phyloP scores from a whole-genome alignment of 164 flowering plant species.

The Chloranthus sessilifolius region DNA sequence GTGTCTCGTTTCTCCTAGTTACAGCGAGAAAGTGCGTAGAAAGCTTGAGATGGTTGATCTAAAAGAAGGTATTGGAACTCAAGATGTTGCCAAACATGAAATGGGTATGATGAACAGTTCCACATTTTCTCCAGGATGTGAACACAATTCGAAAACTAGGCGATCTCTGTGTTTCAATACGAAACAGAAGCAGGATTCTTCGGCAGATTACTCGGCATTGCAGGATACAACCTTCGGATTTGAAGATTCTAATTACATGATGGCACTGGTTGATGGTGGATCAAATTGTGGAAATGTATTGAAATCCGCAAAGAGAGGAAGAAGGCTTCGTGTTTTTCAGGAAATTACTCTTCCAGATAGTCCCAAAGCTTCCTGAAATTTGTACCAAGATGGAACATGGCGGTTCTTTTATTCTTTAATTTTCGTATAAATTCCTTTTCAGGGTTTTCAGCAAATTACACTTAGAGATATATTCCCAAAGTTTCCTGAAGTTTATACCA shows the following conservation, averaged over 20 bases:
- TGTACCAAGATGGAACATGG: too few species aligned
- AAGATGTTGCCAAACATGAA: not conserved
- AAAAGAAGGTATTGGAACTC: conserved; percentile 12
- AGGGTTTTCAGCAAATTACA: too few species aligned
- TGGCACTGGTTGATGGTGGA: conserved; percentile 10
- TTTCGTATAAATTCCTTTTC: too few species aligned
- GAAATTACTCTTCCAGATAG: conserved; percentile 41
- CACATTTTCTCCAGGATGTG: conserved; percentile 8
- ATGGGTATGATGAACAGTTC: not conserved
- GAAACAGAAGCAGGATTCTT: conserved; percentile 13
- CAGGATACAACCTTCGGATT: conserved; percentile 15
- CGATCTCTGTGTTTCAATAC: conserved; percentile 34
- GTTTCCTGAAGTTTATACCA: too few species aligned
- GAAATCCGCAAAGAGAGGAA: conserved; percentile 18
- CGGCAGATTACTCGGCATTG: conserved; percentile 13
- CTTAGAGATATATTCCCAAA: too few species aligned
- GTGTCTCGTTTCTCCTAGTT: too few species aligned
- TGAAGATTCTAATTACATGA: conserved; percentile 6
- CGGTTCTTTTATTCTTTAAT: too few species aligned
- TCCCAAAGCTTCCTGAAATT: conserved; percentile 33
- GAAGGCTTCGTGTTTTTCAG: conserved; percentile 50
- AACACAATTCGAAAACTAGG: conserved; percentile 18
- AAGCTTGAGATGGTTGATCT: conserved; percentile 22
- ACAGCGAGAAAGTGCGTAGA: too few species aligned
- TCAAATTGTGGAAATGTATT: conserved; percentile 6